Percentiles rank a stretch among this genome's conserved stretches.
Conservation (phyloP, 495 filamentous ascomycete species). For the Podospora australis region DNA sequence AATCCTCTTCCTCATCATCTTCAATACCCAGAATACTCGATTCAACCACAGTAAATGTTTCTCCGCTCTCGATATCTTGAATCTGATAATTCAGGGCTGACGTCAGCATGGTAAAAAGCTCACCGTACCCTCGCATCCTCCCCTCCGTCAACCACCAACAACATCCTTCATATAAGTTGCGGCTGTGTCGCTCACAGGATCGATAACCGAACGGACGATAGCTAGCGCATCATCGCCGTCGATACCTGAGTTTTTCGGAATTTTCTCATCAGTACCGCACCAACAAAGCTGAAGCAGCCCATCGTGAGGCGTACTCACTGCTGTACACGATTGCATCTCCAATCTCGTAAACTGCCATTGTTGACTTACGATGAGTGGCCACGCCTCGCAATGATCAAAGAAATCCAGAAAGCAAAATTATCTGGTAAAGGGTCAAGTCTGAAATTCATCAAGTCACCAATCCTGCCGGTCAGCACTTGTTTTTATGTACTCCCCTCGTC, state of each 20-base stretch:
- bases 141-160: not conserved
- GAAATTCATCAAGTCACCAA: too few relatives aligned
- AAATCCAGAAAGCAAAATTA: too few relatives aligned
- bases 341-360: too few relatives aligned
- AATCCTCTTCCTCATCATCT: not conserved
- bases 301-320: too few relatives aligned
- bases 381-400: too few relatives aligned
- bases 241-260: not conserved
- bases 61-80: not conserved
- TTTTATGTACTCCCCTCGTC: too few relatives aligned
- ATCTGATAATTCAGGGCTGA: too few relatives aligned
- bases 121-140: too few relatives aligned
- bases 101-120: too few relatives aligned
- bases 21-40: not conserved
- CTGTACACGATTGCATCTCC: not conserved
- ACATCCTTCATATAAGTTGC: not conserved
- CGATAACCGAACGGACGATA: not conserved
- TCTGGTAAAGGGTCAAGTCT: too few relatives aligned
- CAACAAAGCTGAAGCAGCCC: not conserved
- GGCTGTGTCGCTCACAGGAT: not conserved
- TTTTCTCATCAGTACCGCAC: not conserved
- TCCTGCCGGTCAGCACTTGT: too few relatives aligned
- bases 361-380: too few relatives aligned
- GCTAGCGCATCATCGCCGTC: not conserved
- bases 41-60: not conserved